Evolutionary conservation across 2,329 filamentous ascomycete species (phyloP), one percentile per base, ranked within the genome.

Genomic region (Ramichloridium luteum): DNA sequence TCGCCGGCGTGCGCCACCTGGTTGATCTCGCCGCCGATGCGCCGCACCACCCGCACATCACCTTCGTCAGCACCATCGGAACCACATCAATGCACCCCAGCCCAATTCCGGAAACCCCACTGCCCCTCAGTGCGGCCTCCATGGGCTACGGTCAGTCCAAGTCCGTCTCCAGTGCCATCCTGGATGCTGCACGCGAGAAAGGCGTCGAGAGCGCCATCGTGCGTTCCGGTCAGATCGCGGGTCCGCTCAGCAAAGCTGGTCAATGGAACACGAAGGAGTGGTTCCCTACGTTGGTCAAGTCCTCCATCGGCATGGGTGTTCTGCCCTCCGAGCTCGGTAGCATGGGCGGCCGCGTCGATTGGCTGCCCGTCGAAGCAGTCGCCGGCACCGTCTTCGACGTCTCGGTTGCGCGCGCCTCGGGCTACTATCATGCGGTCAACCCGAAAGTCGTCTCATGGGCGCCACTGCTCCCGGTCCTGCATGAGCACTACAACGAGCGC

Each of bases 311-410:
- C 6, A 40, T 63, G 1, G 51, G 55, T 0, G 46, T 44, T 3
- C 26, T 67, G 1, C 63, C 64, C 1, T 44, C 50, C 3, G 39
- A 47, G 4, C 40, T 67, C 3, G 58, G 57, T 1, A 20, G 45
- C 2, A 42, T 58, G 12, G 41, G 40, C 11, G 43, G 46, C 4
- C 38, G 38, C 1, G 46, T 66, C 2, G 58, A 64, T 31, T 67
- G 62, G 62, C 37, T 67, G 2, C 63, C 63, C 0, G 53, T 62
- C 8, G 62, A 67, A 29, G 17, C 55, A 0, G 47, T 62, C 4
- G 55, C 57, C 2, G 45, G 54, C 2, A 51, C 59, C 3, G 35
- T 64, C n/a, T n/a, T 23, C n/a, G 20, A 23, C n/a, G n/a, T 23
- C 20, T 8, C 8, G 8, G 20, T 8, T 8, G 20, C 20, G 8